Evolutionary conservation across 805 yeast species (phyloP).

Genomic region (Metschnikowia dekortorum): DNA sequence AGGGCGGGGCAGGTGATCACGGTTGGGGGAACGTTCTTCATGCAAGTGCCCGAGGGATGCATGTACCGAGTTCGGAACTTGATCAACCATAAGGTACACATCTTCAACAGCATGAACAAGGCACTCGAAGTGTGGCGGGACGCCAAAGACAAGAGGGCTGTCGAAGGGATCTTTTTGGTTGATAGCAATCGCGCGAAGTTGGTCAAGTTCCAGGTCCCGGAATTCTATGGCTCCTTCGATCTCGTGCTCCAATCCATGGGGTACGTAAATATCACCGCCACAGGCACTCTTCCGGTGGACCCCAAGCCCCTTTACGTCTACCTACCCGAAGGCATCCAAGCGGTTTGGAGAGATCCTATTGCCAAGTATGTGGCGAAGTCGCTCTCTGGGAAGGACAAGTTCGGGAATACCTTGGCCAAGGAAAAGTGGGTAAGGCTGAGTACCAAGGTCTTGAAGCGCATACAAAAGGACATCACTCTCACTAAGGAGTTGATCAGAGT

Average conservation of each 20-base stretch:
- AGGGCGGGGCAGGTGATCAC: constrained; percentile 45
- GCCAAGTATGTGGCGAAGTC: constrained; percentile 35
- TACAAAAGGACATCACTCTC: constrained; percentile 8
- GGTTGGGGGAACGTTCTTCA: constrained; percentile 58
- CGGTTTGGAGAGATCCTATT: constrained; percentile 52
- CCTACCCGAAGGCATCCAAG: constrained; percentile 56
- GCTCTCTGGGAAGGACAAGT: constrained; percentile 26
- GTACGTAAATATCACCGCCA: constrained; percentile 54
- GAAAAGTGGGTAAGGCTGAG: constrained; percentile 19
- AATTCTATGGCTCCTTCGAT: constrained; percentile 66
- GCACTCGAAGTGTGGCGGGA: constrained; percentile 22
- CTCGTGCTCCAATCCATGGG: constrained; percentile 65
- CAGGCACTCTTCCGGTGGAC: constrained; percentile 36
- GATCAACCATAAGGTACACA: constrained; percentile 37
- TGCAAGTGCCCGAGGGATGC: constrained; percentile 50
- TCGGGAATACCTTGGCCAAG: constrained; percentile 20
- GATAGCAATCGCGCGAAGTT: constrained; percentile 6
- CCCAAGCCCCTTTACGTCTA: constrained; percentile 29
- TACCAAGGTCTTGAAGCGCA: constrained; percentile 19
- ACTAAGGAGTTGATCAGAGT: background rate
- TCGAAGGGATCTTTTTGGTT: constrained; percentile 18
- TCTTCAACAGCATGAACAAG: constrained; percentile 28
- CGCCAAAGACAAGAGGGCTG: constrained; percentile 23
- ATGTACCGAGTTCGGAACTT: constrained; percentile 46
- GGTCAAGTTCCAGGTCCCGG: constrained; percentile 51